These are phyloP conservation scores for Sapria himalayana DNA, from an alignment of 345 rosid species.

Conservation along the genomic window DNA sequence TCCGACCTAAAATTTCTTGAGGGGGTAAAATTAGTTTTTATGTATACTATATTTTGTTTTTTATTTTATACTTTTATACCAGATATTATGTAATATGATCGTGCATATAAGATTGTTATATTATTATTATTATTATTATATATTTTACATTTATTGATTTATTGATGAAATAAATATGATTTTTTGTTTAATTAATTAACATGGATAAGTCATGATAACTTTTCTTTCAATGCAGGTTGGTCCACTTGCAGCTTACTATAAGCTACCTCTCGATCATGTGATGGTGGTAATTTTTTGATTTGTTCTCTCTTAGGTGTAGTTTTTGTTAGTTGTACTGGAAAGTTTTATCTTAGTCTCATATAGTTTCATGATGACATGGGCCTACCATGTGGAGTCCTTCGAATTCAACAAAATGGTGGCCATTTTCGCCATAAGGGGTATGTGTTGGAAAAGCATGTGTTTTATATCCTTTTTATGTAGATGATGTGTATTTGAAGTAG, in stretches of 20 bases:
- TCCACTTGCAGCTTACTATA: slow-evolving; percentile 81
- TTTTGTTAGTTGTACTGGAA: background rate
- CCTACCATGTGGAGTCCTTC: slow-evolving; percentile 84
- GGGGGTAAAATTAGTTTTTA: no score
- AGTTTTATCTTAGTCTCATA: slow-evolving; percentile 5
- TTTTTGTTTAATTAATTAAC: no score
- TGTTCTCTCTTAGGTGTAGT: slow-evolving; percentile 1
- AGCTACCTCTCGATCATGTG: slow-evolving; percentile 72
- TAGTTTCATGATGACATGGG: slow-evolving; percentile 73
- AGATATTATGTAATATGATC: no score
- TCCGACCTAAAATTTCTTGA: no score
- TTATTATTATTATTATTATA: no score
- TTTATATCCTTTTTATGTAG: slow-evolving; percentile 1
- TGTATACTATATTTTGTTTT: no score
- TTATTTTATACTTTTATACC: no score
- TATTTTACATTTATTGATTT: no score
- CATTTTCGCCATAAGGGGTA: slow-evolving; percentile 81
- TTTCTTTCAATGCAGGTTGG: slow-evolving; percentile 28
- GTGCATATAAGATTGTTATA: no score
- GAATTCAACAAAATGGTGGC: slow-evolving; percentile 69
- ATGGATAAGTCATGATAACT: no score
- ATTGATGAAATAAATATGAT: no score
- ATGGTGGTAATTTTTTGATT: slow-evolving; percentile 38
- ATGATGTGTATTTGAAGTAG: no score
- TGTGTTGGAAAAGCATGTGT: slow-evolving; percentile 6